Conservation (phyloP, 2,329 filamentous ascomycete genomes). For the Colletotrichum sp. region DNA sequence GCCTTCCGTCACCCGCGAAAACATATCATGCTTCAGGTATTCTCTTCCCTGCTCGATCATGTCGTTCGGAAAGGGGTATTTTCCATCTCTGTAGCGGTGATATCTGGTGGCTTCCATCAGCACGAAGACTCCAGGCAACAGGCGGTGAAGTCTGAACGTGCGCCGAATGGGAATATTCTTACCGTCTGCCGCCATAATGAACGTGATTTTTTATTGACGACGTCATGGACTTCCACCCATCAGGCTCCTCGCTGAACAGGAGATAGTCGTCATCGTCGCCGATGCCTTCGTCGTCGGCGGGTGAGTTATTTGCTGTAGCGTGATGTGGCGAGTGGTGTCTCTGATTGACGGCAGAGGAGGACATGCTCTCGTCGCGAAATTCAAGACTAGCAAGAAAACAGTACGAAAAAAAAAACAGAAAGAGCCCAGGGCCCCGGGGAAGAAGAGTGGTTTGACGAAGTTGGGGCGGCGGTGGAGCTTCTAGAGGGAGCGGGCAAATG, state of each 20-base stretch:
- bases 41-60: constrained; percentile 29
- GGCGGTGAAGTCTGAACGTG: neutral
- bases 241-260: neutral
- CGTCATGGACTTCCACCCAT: neutral
- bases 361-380: neutral
- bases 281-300: neutral
- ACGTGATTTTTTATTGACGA: neutral
- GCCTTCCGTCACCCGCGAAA: constrained; percentile 28
- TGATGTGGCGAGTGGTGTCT: neutral
- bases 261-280: neutral
- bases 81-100: neutral
- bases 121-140: neutral
- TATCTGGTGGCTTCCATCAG: neutral
- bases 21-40: constrained; percentile 34
- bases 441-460: neutral
- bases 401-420: neutral
- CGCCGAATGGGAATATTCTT: too few relatives aligned
- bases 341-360: neutral
- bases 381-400: neutral
- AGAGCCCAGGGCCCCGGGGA: neutral
- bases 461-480: neutral
- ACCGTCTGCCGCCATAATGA: neutral
- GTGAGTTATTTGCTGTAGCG: neutral
- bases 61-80: constrained; percentile 29
- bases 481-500: neutral